Base-by-base conservation (phyloP, 1,284 basidiomycete species). In the Ustilago curta region DNA sequence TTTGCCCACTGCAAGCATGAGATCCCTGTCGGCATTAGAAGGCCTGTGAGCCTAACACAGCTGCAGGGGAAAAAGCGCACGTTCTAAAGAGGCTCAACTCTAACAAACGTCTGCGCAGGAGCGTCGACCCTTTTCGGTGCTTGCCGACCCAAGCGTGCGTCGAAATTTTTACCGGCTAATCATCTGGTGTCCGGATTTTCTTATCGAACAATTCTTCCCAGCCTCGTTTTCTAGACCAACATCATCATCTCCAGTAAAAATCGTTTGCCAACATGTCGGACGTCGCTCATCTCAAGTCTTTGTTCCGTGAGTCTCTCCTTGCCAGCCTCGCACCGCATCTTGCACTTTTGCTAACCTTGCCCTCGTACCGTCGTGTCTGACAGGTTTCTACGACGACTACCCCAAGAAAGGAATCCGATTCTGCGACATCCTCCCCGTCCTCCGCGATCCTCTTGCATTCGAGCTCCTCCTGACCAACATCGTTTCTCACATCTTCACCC, bases 401-500 rank as follows among this genome's bases (percentile, higher is more conserved):
- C 83, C 83, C 53, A 84, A 84, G 69, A 65, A 73, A 69, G 83
- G 83, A 2, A 71, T 84, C 48, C 74, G 79, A 39, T 84, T 84
- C 77, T 83, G 81, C 64, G 83, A 84, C 69, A 81, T 84, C 42
- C 70, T 84, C n/a, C 83, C 83, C 29, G 82, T 81, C 43, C 79
- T 84, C 39, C 81, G 83, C 16, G 83, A 85, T 60, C 84, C 84
- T 14, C 56, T 82, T 39, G 73, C 81, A 3, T 84, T 85, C 50
- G 84, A 85, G 78, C 91, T 91, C 1, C 90, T 99, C 57, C 92
- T 98, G 83, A 95, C 95, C 29, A 92, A 97, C 86, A 88, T 99
- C 65, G 85, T 94, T 62, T 89, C 94, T 85, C 96, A 93, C 85
- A 87, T 99, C 82, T 92, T 91, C 59, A 93, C 92, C 32, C 79